phyloP scores from a whole-genome alignment of 495 filamentous ascomycete species.

The Pyrenula massariospora region DNA sequence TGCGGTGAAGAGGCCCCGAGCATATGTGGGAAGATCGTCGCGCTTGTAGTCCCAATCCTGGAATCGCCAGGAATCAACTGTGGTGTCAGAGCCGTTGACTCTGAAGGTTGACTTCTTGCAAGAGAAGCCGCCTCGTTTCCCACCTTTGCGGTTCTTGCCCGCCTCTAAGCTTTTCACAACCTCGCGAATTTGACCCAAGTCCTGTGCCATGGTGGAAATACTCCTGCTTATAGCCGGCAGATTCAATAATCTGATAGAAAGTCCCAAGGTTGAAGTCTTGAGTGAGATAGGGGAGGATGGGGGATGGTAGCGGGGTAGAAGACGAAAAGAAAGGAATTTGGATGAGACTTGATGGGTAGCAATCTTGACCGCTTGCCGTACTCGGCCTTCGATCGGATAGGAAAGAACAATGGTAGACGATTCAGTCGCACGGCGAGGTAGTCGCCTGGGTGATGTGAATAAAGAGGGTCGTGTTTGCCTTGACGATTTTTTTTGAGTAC shows the following conservation, averaged over 20 bases:
- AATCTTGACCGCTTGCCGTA: neutral
- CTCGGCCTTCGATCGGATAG: neutral
- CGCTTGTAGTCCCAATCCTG: slow-evolving; percentile 94
- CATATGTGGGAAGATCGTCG: slow-evolving; percentile 70
- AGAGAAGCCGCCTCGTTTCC: slow-evolving; percentile 41
- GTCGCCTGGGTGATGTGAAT: too few relatives aligned
- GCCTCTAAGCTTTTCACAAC: slow-evolving; percentile 46
- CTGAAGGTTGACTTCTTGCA: slow-evolving; percentile 66
- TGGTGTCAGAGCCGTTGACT: slow-evolving; percentile 45
- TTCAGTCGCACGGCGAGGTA: neutral
- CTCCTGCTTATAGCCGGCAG: neutral
- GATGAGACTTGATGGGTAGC: neutral
- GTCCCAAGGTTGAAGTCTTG: neutral
- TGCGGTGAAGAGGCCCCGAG: slow-evolving; percentile 84
- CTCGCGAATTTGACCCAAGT: slow-evolving; percentile 46
- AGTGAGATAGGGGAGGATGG: too few relatives aligned
- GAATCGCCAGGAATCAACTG: slow-evolving; percentile 85
- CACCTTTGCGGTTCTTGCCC: slow-evolving; percentile 30
- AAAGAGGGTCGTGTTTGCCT: too few relatives aligned
- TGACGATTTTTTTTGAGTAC: too few relatives aligned
- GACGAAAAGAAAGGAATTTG: neutral
- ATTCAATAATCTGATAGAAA: neutral
- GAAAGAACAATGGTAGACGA: neutral
- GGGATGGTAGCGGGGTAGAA: neutral
- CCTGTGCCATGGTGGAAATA: slow-evolving; percentile 28